Evolutionary conservation across 495 filamentous ascomycete species (phyloP).

Genomic region (Jackrogersella minutella): DNA sequence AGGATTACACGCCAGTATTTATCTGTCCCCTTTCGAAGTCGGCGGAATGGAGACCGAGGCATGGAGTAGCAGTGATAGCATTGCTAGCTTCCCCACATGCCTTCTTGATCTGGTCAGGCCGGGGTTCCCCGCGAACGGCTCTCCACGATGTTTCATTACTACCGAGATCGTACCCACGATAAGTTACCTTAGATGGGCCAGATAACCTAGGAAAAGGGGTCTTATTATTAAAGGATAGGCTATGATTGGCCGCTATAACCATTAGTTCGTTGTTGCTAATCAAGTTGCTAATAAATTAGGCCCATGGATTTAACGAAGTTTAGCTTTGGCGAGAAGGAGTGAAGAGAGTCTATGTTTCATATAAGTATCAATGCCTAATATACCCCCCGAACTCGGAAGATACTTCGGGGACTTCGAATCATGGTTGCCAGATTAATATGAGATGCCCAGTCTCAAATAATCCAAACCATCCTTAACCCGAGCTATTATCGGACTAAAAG

Average conservation of each 20-base stretch:
- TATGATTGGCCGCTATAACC: not conserved
- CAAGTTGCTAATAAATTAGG: slow-evolving; percentile 3
- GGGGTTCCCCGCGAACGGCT: slow-evolving; percentile 15
- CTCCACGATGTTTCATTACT: slow-evolving; percentile 1
- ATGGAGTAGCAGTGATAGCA: slow-evolving; percentile 19
- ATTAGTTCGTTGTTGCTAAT: not conserved
- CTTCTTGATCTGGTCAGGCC: slow-evolving; percentile 7
- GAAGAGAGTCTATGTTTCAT: not conserved
- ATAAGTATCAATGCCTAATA: not conserved
- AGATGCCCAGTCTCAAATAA: not conserved
- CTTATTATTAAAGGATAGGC: slow-evolving; percentile 1
- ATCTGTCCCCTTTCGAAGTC: slow-evolving; percentile 1
- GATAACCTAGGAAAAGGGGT: not conserved
- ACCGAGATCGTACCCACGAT: not conserved
- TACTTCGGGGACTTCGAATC: not conserved
- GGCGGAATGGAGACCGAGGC: slow-evolving; percentile 31
- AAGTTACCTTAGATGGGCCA: not conserved
- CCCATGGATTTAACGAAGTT: not conserved
- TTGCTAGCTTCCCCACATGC: slow-evolving; percentile 29
- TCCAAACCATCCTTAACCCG: not conserved
- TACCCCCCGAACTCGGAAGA: not conserved
- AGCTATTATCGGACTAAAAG: not conserved
- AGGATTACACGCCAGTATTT: not conserved
- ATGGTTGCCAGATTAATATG: not conserved
- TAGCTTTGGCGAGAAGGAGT: not conserved